Evolutionary conservation across 2,329 filamentous ascomycete genomes (phyloP).

Genomic region (Thermomyces lanuginosus): DNA sequence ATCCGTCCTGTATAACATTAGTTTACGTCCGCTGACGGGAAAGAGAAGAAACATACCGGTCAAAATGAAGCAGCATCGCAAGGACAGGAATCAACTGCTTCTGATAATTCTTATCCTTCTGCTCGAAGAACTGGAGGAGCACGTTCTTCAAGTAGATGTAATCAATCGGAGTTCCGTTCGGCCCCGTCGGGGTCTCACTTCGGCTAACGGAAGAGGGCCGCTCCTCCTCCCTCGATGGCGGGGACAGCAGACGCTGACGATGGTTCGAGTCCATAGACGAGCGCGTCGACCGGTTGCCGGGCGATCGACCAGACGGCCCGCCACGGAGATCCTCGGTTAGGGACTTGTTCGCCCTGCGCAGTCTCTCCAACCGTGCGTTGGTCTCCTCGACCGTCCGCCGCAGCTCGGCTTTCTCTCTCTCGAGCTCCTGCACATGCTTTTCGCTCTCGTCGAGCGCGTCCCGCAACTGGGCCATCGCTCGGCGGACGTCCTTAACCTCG

Average conservation of each 20-base stretch:
- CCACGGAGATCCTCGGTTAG: constrained; percentile 43
- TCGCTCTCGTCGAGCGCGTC: constrained; percentile 77
- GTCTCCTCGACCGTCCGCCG: constrained; percentile 63
- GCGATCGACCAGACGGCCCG: constrained; percentile 14
- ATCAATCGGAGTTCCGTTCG: constrained; percentile 29
- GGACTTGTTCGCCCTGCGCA: constrained; percentile 50
- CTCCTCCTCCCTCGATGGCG: constrained; percentile 21
- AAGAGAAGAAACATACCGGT: constrained; percentile 37
- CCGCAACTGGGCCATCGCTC: constrained; percentile 61
- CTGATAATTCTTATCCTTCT: constrained; percentile 51
- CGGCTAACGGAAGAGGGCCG: constrained; percentile 17
- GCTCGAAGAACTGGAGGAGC: constrained; percentile 48
- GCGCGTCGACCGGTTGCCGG: constrained; percentile 38
- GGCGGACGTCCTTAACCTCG: constrained; percentile 59
- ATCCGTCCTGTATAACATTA: constrained; percentile 39
- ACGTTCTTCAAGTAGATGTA: constrained; percentile 53
- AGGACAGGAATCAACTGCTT: constrained; percentile 50
- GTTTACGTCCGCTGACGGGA: constrained; percentile 5
- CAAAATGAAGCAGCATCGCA: constrained; percentile 50
- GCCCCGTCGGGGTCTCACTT: constrained; percentile 23
- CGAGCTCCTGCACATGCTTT: constrained; percentile 62
- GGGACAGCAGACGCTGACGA: constrained; percentile 32
- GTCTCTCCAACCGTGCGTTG: constrained; percentile 59
- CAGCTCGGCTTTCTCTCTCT: constrained; percentile 65
- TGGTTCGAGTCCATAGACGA: constrained; percentile 42